Conservation (phyloP, 2,329 filamentous ascomycete genomes). For the Fusarium hainanense region DNA sequence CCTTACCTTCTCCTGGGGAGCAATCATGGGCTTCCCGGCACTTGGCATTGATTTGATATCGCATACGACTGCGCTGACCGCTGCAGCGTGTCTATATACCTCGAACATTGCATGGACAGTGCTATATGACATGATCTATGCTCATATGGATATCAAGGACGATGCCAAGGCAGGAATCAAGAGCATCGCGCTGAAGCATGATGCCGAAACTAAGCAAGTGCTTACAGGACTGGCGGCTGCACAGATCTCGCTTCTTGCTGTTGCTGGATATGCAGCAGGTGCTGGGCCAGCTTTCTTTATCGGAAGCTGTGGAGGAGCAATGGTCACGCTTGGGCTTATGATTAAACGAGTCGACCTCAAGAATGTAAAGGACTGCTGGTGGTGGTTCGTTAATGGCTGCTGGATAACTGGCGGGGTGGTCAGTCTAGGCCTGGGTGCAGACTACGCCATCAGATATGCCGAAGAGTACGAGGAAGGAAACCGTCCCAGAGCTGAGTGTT, state of each 20-base stretch:
- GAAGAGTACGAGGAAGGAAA: conserved; percentile 43
- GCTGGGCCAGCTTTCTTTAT: conserved; percentile 76
- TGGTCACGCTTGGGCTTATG: conserved; percentile 71
- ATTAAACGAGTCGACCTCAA: conserved; percentile 74
- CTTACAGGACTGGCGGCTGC: conserved; percentile 74
- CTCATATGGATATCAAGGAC: conserved; percentile 90
- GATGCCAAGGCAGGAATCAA: conserved; percentile 89
- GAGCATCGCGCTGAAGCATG: conserved; percentile 84
- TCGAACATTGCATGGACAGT: conserved; percentile 89
- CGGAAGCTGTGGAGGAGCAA: conserved; percentile 73
- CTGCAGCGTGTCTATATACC: conserved; percentile 76
- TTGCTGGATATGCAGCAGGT: conserved; percentile 74
- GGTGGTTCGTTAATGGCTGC: conserved; percentile 80
- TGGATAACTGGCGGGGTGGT: conserved; percentile 75
- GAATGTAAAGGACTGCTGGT: conserved; percentile 76
- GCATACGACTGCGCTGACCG: conserved; percentile 69
- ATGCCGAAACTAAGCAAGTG: conserved; percentile 79
- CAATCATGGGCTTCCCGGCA: conserved; percentile 87
- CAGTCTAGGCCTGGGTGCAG: conserved; percentile 66
- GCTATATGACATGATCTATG: conserved; percentile 93
- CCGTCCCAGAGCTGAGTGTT: neutral
- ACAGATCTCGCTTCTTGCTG: conserved; percentile 76
- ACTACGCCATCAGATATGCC: conserved; percentile 68
- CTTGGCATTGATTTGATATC: conserved; percentile 80
- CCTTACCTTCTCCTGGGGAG: conserved; percentile 88